Base-by-base conservation (phyloP, 192 early-diverging fungal species). In the Coemansia sp. region DNA sequence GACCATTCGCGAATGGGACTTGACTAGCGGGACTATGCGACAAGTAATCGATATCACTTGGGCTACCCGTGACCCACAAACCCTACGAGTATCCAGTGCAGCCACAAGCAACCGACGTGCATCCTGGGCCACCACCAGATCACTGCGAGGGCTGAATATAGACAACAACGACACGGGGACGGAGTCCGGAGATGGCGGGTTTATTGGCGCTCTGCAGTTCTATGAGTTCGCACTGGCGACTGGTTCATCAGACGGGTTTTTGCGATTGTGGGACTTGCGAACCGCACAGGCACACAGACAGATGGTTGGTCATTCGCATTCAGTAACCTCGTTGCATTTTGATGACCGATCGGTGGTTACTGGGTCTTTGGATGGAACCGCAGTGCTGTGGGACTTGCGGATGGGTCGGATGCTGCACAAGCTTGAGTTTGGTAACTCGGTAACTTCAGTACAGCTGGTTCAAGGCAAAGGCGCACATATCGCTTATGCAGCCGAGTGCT, bases 211-310 rank as follows among this genome's bases (percentile, higher is more conserved):
- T 0, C 57, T 91, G 16, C 89, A 91, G 67, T 88, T 87, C 53
- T 87, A 82, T 69, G 78, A 85, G 43, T 86, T 74, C 70, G 87
- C 87, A 10, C 61, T 91, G 43, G 87, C 84, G 9, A 88, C 85
- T 26, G 89, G 89, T 6, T 87, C 87, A 3, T 69, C 79, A 11
- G 89, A 91, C 71, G 89, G 89, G 8, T 80, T 63, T 9, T 68
- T 91, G 38, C 70, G 89, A 48, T 83, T 91, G 80, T 91, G 89
- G 87, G 89, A 91, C 63, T 79, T 88, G 45, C 82, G 89, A 19
- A 84, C 89, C 6, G 84, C 84, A 18, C 86, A 89, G 48, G 69
- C 79, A 2, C 89, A 91, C 51, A 80, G 89, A 16, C 83, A 87
- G n/a, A 45, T 90, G 47, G 53, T 76, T 31, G 87, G 86, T 0